phyloP scores from a whole-genome alignment of 257 asterid genomes.

The Solanum ahanhuiri region DNA sequence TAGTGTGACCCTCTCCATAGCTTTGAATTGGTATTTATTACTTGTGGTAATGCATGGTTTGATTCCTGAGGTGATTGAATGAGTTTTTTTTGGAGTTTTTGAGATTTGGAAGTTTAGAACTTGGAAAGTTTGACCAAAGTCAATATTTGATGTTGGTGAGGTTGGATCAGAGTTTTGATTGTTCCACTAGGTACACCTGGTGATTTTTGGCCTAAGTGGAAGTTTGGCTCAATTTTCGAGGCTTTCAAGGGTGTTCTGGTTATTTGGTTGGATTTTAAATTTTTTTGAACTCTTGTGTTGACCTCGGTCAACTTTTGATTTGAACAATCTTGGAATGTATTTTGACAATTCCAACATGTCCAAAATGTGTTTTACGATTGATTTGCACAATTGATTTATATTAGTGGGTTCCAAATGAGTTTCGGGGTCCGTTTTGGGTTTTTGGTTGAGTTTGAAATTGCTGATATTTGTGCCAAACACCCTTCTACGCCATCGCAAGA shows the following conservation, averaged over 20 bases:
- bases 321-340: not conserved
- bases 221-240: not conserved
- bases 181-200: not conserved
- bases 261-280: not conserved
- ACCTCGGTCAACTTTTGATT: not conserved
- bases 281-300: too few relatives aligned
- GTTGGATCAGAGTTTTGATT: not conserved
- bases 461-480: not conserved
- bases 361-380: too few relatives aligned
- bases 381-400: not conserved
- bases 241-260: not conserved
- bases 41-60: not conserved
- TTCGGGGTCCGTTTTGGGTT: too few relatives aligned
- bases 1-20: too few relatives aligned
- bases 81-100: not conserved
- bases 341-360: too few relatives aligned
- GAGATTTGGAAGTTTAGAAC: too few relatives aligned
- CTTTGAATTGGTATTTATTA: not conserved
- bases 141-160: not conserved
- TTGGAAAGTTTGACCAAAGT: not conserved
- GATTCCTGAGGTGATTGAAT: not conserved
- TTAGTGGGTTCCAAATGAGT: not conserved
- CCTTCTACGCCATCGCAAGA: not conserved
- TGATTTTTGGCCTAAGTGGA: not conserved
- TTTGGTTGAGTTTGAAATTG: not conserved